Evolutionary conservation across 1,139 yeast genomes (phyloP), one percentile per base, ranked within the genome.

Genomic region (Spencermartinsiella ligniputridi): DNA sequence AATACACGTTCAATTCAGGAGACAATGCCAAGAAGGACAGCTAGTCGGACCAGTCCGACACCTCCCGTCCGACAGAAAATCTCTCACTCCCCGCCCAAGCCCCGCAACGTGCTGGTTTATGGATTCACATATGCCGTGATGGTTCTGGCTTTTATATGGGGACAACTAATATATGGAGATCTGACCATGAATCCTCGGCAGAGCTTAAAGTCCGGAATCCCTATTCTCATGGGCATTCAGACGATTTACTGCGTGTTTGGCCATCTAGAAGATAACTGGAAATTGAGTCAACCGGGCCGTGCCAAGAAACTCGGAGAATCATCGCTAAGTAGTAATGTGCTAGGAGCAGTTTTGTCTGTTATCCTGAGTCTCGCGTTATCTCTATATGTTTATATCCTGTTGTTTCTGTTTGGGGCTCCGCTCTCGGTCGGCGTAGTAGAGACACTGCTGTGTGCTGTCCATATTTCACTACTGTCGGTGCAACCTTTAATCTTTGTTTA

Each of bases 321-420:
- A 8, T 22, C 17, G 13, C 38, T 25, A 18, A 39, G 46, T 22
- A 30, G 44, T 33, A 53, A 54, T 25, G 48, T 48, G 17, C 52
- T 51, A 43, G 53, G 63, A 12, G 61, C 68, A 5, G 42, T 62
- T 11, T 51, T 68, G 29, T 63, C 70, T 6, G 52, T 63, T 2
- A 49, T 67, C 12, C 57, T 69, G 19, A 49, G 82, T 4, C 46
- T 71, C 11, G 49, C 75, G 12, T 66, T 79, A 38, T 67, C 86
- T 1, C 47, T 76, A 1, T 81, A 83, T 2, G 62, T 83, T 1
- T 77, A 76, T 55, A 54, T 71, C 1, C 59, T 76, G 1, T 61
- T 83, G 42, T 68, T 89, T 2, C 58, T 89, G n/a, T 79, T 87
- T 58, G 98, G 98, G 4, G 96, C 97, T 0, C 97, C 97, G 18